phyloP scores from a whole-genome alignment of 1,139 yeast species.

The Blastobotrys ciferrii region DNA sequence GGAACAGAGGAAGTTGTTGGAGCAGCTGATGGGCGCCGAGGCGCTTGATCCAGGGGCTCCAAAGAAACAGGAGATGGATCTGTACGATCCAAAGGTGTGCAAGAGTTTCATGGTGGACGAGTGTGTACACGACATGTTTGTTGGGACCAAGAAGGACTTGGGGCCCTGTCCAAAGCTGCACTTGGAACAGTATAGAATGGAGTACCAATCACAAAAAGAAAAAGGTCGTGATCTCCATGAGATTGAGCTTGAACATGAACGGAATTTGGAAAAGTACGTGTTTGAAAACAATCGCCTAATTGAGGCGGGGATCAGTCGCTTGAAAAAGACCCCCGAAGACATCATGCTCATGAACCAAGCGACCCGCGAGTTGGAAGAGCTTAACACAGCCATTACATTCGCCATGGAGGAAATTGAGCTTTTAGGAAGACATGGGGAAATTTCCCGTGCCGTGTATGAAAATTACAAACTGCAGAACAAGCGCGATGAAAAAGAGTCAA shows the following conservation, averaged over 20 bases:
- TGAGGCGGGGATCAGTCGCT: slow-evolving; percentile 58
- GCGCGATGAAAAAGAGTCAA: slow-evolving; percentile 40
- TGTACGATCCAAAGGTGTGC: slow-evolving; percentile 70
- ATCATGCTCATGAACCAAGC: slow-evolving; percentile 59
- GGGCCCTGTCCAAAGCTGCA: slow-evolving; percentile 82
- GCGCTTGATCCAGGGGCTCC: slow-evolving; percentile 40
- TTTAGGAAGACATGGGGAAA: slow-evolving; percentile 51
- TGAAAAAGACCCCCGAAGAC: slow-evolving; percentile 81
- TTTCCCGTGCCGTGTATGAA: slow-evolving; percentile 52
- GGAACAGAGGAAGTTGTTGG: slow-evolving; percentile 73
- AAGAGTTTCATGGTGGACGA: slow-evolving; percentile 78
- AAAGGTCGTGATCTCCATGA: slow-evolving; percentile 63
- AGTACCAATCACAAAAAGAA: slow-evolving; percentile 59
- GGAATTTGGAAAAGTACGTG: slow-evolving; percentile 53
- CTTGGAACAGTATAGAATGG: slow-evolving; percentile 68
- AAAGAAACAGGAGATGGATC: slow-evolving; percentile 33
- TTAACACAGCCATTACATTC: slow-evolving; percentile 66
- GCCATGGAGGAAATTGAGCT: slow-evolving; percentile 68
- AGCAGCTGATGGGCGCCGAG: slow-evolving; percentile 74
- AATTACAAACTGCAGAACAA: slow-evolving; percentile 40
- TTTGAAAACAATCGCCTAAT: slow-evolving; percentile 69
- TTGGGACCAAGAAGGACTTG: slow-evolving; percentile 78
- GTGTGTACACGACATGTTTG: slow-evolving; percentile 86
- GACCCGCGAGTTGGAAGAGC: slow-evolving; percentile 61
- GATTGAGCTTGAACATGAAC: slow-evolving; percentile 65